A percentile compares a stretch with the other conserved stretches of the same genome.
These are phyloP conservation scores for Agrocybe pediades DNA, from an alignment of 768 basidiomycete genomes.

Conservation along the genomic window DNA sequence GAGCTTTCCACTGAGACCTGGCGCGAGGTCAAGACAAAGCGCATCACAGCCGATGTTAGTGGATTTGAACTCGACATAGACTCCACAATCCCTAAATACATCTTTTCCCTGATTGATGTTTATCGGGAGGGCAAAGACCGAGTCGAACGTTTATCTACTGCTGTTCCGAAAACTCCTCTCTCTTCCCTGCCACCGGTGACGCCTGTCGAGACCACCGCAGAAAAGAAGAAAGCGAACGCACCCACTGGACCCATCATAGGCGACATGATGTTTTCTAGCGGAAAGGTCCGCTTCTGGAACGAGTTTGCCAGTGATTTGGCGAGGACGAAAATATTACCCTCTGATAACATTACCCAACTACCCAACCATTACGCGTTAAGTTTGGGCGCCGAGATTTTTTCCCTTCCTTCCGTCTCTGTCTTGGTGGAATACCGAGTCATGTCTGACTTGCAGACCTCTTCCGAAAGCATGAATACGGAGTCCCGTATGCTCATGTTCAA, in stretches of 20 bases:
- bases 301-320: slow-evolving; percentile 41
- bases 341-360: slow-evolving; percentile 38
- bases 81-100: slow-evolving; percentile 73
- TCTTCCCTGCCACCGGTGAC: slow-evolving; percentile 19
- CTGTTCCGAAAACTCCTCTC: slow-evolving; percentile 46
- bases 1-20: slow-evolving; percentile 62
- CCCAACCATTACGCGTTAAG: slow-evolving; percentile 57
- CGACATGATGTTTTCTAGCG: slow-evolving; percentile 80
- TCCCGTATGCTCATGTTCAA: slow-evolving; percentile 79
- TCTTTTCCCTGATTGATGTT: slow-evolving; percentile 84
- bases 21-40: slow-evolving; percentile 50
- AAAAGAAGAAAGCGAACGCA: slow-evolving; percentile 34
- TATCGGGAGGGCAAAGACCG: slow-evolving; percentile 82
- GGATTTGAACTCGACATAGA: slow-evolving; percentile 88
- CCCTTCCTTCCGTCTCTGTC: slow-evolving; percentile 75
- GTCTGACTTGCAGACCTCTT: slow-evolving; percentile 41
- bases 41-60: slow-evolving; percentile 70
- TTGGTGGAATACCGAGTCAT: slow-evolving; percentile 82
- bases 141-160: slow-evolving; percentile 66
- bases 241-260: slow-evolving; percentile 61
- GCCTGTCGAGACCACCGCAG: slow-evolving; percentile 15
- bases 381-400: slow-evolving; percentile 63
- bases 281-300: slow-evolving; percentile 77
- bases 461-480: slow-evolving; percentile 33
- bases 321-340: slow-evolving; percentile 35